These are phyloP conservation scores for Debaryomycetaceae sp. DNA, from an alignment of 1,139 yeast genomes.

Conservation along the genomic window DNA sequence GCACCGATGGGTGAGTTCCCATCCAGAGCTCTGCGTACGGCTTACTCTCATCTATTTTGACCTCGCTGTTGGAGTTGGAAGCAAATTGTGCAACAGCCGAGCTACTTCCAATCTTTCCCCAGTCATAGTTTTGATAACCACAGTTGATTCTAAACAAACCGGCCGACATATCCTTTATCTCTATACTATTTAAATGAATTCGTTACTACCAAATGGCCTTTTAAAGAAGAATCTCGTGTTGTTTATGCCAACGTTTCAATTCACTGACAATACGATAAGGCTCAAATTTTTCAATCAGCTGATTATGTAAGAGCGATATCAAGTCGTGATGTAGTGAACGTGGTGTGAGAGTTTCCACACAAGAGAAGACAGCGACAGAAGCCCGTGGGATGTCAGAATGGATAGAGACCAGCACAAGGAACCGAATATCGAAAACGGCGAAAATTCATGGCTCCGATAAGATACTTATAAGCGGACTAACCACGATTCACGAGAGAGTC, in stretches of 20 bases:
- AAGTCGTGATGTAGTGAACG: neutral
- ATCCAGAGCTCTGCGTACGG: constrained; percentile 96
- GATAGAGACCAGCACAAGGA: constrained; percentile 53
- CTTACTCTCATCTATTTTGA: constrained; percentile 59
- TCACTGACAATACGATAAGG: neutral
- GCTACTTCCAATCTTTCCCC: constrained; percentile 83
- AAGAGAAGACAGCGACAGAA: too few species aligned
- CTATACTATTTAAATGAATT: neutral
- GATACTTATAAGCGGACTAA: constrained; percentile 29
- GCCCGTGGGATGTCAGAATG: constrained; percentile 16
- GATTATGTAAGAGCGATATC: constrained; percentile 2
- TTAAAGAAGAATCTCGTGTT: neutral
- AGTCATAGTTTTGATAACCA: constrained; percentile 70
- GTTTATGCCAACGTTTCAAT: neutral
- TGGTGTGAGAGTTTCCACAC: neutral
- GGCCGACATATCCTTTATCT: constrained; percentile 7
- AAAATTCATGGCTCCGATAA: constrained; percentile 20
- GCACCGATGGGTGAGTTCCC: constrained; percentile 96
- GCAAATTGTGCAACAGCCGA: constrained; percentile 92
- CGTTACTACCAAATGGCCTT: neutral
- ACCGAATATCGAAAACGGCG: constrained; percentile 52
- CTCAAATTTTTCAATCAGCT: neutral
- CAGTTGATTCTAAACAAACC: constrained; percentile 44
- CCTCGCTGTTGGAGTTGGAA: constrained; percentile 57
- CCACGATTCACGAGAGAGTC: constrained; percentile 26